Evolutionary conservation across 441 rosid genomes (phyloP), one percentile per base, ranked within the genome.

Genomic region (Gossypium schwendimanii): DNA sequence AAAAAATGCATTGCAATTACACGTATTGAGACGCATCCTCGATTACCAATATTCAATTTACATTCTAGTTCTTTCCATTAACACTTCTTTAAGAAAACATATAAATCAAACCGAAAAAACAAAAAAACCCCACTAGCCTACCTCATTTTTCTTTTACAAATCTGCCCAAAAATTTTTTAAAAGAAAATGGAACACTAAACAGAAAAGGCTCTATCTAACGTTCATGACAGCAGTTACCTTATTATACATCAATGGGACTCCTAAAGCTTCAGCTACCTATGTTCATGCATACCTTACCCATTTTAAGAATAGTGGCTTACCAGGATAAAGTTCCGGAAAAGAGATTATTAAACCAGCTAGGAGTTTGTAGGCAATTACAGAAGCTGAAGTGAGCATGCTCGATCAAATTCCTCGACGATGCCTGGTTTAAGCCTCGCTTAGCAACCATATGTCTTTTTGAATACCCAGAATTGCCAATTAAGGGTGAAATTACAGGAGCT

Each of bases 61-160:
- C 74, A 45, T 21, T 26, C 33, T 64, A 15, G 3, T 49, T 31
- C 6, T 31, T 31, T 31, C 33, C 33, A 31, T 4, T 31, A 31
- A 31, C 33, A 31, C 6, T 21, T 23, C 20, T 7, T 24, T 17
- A 39, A 9, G 63, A 44, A 55, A 63, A 59, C 59, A 65, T 7
- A 54, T 41, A 73, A 60, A 45, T 8, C 63, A 9, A 72, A 50
- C 31, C 15, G 6, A 72, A 45, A 26, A 18, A 9, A 20, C 0
- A 0, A 4, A 33, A 70, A 71, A 59, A 53, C 23, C 60, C 67
- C 66, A 72, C 59, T 55, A 18, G 58, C 57, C 85, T 74, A 68
- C 52, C 74, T 71, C 53, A 61, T 73, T 80, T 63, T 76, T 78
- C 76, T 66, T 77, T 73, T 79, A 78, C 82, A 78, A 69, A 63